Conservation (phyloP, 2,329 filamentous ascomycete genomes). For the Aspergillus flavus region DNA sequence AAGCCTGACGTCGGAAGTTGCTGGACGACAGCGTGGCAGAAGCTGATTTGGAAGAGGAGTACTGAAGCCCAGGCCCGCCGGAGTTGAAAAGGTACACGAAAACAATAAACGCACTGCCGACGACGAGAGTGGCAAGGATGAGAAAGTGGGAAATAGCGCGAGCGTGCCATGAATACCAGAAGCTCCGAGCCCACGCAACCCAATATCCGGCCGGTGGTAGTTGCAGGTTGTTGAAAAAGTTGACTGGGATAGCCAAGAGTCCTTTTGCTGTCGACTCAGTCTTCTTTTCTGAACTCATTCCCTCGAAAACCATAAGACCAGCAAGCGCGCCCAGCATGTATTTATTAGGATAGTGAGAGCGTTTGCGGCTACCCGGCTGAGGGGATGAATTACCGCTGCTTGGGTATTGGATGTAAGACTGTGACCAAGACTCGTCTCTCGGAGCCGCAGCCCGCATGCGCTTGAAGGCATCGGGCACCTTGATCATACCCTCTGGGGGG, state of each 20-base stretch:
- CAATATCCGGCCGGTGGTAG: constrained; percentile 27
- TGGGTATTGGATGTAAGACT: constrained; percentile 42
- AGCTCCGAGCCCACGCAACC: constrained; percentile 28
- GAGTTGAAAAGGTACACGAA: constrained; percentile 59
- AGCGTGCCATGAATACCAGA: constrained; percentile 42
- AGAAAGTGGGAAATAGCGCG: constrained; percentile 47
- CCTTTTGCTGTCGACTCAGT: constrained; percentile 65
- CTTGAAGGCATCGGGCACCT: constrained; percentile 47
- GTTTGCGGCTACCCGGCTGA: constrained; percentile 45
- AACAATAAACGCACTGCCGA: constrained; percentile 59
- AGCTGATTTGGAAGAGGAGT: constrained; percentile 42
- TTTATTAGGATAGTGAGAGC: constrained; percentile 64
- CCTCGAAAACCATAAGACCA: constrained; percentile 88
- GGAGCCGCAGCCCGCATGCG: constrained; percentile 41
- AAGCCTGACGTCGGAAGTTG: constrained; percentile 83
- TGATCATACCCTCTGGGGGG: constrained; percentile 47
- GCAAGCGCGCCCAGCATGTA: constrained; percentile 92
- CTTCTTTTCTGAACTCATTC: constrained; percentile 69
- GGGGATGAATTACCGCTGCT: constrained; percentile 32
- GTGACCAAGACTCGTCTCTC: constrained; percentile 38
- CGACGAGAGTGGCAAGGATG: constrained; percentile 54
- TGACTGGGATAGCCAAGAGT: constrained; percentile 65
- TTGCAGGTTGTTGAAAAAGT: constrained; percentile 52
- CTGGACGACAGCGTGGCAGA: constrained; percentile 64
- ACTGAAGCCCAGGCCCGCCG: constrained; percentile 56